Evolutionary conservation across 495 filamentous ascomycete genomes (phyloP).

Genomic region (Oidiodendron maius): DNA sequence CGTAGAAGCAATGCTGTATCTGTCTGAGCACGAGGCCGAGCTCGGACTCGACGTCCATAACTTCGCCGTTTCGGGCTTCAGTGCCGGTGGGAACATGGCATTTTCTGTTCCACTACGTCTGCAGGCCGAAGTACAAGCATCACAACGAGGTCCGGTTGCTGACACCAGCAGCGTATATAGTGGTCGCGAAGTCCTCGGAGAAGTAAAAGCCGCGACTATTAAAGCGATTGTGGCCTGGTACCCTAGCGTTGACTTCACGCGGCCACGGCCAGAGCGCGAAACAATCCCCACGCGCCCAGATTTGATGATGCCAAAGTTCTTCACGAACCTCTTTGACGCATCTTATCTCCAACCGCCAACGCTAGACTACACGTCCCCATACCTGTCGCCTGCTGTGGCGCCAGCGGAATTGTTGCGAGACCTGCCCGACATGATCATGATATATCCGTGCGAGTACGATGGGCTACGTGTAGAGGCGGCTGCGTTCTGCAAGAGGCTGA

Average conservation of each 20-base stretch:
- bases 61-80: constrained; percentile 78
- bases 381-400: constrained; percentile 60
- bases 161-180: constrained; percentile 28
- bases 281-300: constrained; percentile 38
- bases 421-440: constrained; percentile 53
- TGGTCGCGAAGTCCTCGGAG: constrained; percentile 27
- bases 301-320: constrained; percentile 40
- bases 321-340: constrained; percentile 70
- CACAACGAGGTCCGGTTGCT: constrained; percentile 25
- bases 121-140: constrained; percentile 23
- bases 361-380: constrained; percentile 43
- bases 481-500: constrained; percentile 56
- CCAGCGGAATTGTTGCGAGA: constrained; percentile 40
- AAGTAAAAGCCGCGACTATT: constrained; percentile 41
- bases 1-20: constrained; percentile 60
- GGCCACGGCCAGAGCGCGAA: constrained; percentile 66
- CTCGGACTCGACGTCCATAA: constrained; percentile 48
- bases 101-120: constrained; percentile 74
- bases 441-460: constrained; percentile 87
- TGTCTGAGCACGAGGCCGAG: constrained; percentile 52
- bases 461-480: constrained; percentile 79
- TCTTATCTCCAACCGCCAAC: constrained; percentile 61
- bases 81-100: constrained; percentile 78
- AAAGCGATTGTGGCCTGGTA: constrained; percentile 64
- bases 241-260: constrained; percentile 76